Conservation (phyloP, 2,329 filamentous ascomycete genomes). For the Colletotrichum scovillei region DNA sequence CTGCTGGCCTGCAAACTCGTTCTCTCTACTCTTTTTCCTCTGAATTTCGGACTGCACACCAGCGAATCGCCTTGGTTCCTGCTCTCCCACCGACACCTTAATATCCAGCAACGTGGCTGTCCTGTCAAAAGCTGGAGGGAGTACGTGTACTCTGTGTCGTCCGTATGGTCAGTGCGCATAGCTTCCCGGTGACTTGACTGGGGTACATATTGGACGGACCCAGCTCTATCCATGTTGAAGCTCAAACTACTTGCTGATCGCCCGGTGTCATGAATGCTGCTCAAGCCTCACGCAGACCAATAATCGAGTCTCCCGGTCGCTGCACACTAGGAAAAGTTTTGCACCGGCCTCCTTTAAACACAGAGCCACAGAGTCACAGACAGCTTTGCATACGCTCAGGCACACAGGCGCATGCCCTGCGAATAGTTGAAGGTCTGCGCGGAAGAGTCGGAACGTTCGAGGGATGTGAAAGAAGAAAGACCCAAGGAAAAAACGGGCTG, state of each 20-base stretch:
- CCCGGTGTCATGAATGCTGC: conserved; percentile 32
- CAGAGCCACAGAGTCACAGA: conserved; percentile 1
- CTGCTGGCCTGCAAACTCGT: not conserved
- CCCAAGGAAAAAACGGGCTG: not conserved
- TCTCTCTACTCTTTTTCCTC: not conserved
- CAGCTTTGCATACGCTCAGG: conserved; percentile 27
- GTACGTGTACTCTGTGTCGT: conserved; percentile 24
- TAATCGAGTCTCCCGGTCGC: conserved; percentile 13
- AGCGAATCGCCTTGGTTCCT: conserved; percentile 9
- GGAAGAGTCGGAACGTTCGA: conserved; percentile 30
- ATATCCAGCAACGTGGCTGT: conserved; percentile 18
- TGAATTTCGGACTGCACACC: not conserved
- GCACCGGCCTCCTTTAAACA: not conserved
- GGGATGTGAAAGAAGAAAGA: not conserved
- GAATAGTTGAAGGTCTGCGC: conserved; percentile 19
- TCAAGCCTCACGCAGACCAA: conserved; percentile 32
- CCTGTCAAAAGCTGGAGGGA: not conserved
- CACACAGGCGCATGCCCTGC: conserved; percentile 2
- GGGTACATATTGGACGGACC: conserved; percentile 31
- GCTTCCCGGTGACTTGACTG: conserved; percentile 24
- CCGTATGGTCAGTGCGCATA: conserved; percentile 22
- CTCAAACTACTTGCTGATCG: conserved; percentile 34
- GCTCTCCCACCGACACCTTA: conserved; percentile 14
- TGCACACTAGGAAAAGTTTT: conserved; percentile 5
- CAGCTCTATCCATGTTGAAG: conserved; percentile 33